Evolutionary conservation across 1,284 basidiomycete genomes (phyloP).

Genomic region (Athelia psychrophila): DNA sequence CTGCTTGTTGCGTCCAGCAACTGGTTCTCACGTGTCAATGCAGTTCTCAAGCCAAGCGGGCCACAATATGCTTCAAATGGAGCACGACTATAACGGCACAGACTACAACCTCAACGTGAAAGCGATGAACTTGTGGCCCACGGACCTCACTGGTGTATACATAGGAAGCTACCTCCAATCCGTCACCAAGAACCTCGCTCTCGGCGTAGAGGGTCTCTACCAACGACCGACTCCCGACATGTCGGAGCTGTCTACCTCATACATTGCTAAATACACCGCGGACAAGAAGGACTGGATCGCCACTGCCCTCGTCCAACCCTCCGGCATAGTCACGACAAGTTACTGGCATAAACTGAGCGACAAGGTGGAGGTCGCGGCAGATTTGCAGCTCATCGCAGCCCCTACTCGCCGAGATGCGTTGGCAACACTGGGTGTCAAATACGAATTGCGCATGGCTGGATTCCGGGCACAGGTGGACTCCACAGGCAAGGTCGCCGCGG

Average conservation of each 20-base stretch:
- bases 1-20: background rate
- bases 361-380: slow-evolving; percentile 98
- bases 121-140: slow-evolving; percentile 89
- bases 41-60: slow-evolving; percentile 68
- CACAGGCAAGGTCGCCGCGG: slow-evolving; percentile 90
- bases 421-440: slow-evolving; percentile 93
- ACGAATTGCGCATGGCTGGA: slow-evolving; percentile 91
- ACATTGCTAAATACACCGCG: slow-evolving; percentile 85
- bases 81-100: slow-evolving; percentile 91
- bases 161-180: slow-evolving; percentile 95
- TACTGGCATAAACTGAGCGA: slow-evolving; percentile 97
- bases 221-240: slow-evolving; percentile 77
- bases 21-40: slow-evolving; percentile 1
- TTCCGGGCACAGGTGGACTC: slow-evolving; percentile 93
- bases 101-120: slow-evolving; percentile 92
- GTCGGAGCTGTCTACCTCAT: slow-evolving; percentile 78
- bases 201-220: slow-evolving; percentile 89
- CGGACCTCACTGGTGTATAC: slow-evolving; percentile 92
- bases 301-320: slow-evolving; percentile 87
- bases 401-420: slow-evolving; percentile 86
- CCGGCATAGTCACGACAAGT: slow-evolving; percentile 86
- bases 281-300: slow-evolving; percentile 85
- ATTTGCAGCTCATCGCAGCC: slow-evolving; percentile 82
- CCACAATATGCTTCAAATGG: slow-evolving; percentile 89
- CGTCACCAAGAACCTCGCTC: slow-evolving; percentile 86